Evolutionary conservation across 352 stramenopile genomes (phyloP), one percentile per base, ranked within the genome.

Genomic region (Phytophthora fragariaefolia): DNA sequence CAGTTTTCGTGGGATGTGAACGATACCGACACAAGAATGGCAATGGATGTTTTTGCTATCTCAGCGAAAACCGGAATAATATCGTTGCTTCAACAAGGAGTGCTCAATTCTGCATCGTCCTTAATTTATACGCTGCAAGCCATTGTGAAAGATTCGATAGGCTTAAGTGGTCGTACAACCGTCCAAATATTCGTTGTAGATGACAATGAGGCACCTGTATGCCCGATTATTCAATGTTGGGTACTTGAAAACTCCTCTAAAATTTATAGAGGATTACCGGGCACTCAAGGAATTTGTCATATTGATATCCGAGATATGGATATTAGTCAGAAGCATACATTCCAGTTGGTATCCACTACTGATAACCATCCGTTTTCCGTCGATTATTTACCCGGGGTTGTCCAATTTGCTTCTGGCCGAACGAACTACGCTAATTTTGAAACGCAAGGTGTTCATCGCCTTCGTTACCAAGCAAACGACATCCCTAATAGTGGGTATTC

Each of bases 391-490:
- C 82, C 70, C 24, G 82, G 82, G 12, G 55, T 74, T 18, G 13
- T 88, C 1, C 10, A 50, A 0, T 86, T 79, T 57, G 57, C 69
- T 26, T 30, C 26, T n/a, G 54, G 40, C 10, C 48, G 53, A 22
- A 17, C 61, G 22, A 34, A 1, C 4, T 83, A 71, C 27, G 77
- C 76, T 1, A 54, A 90, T 38, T 90, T 84, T 42, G 82, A 90
- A 56, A 32, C 34, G 2, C 60, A 76, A 54, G 78, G 30, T 28
- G 23, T 73, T 23, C 83, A 86, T 51, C 64, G 61, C 0, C 63
- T 90, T 55, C 66, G 63, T 15, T 90, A 90, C 27, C 75, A 84
- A 55, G 67, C 68, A 4, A 87, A 58, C 9, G 82, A 90, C 53
- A 59, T 87, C 2, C 77, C 82, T 1, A 27, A 50, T n/a, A 49